These are phyloP conservation scores for Xylaria castorea DNA, from an alignment of 495 filamentous ascomycete genomes.

Conservation along the genomic window DNA sequence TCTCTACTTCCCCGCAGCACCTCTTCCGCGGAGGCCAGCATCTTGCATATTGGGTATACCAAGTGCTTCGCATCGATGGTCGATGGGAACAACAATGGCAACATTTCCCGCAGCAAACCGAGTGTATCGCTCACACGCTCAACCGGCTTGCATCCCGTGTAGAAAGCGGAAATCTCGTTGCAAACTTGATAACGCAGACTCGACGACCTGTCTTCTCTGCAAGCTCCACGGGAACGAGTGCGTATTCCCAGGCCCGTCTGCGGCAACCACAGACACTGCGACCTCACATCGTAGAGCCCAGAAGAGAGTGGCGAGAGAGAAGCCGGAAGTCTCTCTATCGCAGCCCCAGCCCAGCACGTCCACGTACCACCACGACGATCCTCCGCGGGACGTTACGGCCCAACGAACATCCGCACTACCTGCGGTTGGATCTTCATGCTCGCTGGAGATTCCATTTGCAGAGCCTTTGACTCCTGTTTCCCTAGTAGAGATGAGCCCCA, in stretches of 20 bases:
- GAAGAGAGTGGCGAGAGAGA: background rate
- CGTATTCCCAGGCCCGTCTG: background rate
- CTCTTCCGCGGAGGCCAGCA: background rate
- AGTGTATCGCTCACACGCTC: background rate
- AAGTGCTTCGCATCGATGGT: background rate
- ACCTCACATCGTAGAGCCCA: background rate
- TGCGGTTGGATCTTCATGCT: background rate
- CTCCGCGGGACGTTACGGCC: background rate
- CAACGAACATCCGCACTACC: background rate
- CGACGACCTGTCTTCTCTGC: background rate
- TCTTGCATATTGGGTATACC: background rate
- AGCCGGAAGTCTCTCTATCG: background rate
- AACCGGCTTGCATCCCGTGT: slow-evolving; percentile 1
- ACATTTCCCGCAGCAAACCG: background rate
- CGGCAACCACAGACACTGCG: background rate
- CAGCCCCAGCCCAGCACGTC: background rate
- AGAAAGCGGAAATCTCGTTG: slow-evolving; percentile 2
- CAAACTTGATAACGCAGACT: background rate
- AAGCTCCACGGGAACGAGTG: slow-evolving; percentile 6
- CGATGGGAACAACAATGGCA: background rate
- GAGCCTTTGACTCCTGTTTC: background rate
- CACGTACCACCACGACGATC: background rate
- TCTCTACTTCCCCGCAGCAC: background rate
- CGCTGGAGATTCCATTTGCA: background rate
- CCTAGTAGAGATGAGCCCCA: background rate